Base-by-base conservation (phyloP, 2,329 filamentous ascomycete species). In the Beauveria sp. region DNA sequence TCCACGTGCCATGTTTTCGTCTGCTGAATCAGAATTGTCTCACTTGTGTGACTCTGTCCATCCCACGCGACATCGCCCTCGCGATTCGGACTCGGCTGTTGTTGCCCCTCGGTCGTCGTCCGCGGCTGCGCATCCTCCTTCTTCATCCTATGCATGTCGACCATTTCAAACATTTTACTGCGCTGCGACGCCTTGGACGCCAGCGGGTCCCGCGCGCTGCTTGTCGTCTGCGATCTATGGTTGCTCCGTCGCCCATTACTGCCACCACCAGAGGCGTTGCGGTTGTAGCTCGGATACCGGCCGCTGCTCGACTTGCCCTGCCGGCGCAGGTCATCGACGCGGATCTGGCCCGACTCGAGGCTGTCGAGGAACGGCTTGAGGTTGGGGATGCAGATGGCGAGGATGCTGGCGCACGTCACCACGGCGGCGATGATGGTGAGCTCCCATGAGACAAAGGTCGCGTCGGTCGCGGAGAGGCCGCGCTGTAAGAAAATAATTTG, bases 181-280 rank as follows among this genome's bases (percentile, higher is more conserved):
- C 43, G 61, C 34, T 62, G 61, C 9, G 61, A 62, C 6, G 53
- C 24, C 16, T 62, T 58, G 42, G 61, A 62, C 5, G 60, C 52
- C 43, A 62, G 47, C 10, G 60, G 53, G 22, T 62, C 60, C n/a
- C 28, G 46, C 22, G 22, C 22, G 3, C 3, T 24, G 3, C 22
- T 3, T 24, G 22, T 3, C 22, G 3, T 24, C 22, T 47, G 45
- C 40, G 46, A 34, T 22, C 4, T 24, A 16, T 34, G 30, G 24
- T 38, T 49, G 50, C 43, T 56, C 20, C 1, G n/a, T 30, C 12
- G n/a, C 50, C 14, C 10, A 5, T 9, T 18, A 20, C 28, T 63
- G 30, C 64, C 69, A 42, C 55, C 64, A 5, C 53, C 62, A 1
- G 66, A 65, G 18, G 63, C 67, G 0, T 54, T 59, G 9, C 49